Evolutionary conservation across 768 basidiomycete genomes (phyloP).

Genomic region (Rubroboletus pulcherrimus): DNA sequence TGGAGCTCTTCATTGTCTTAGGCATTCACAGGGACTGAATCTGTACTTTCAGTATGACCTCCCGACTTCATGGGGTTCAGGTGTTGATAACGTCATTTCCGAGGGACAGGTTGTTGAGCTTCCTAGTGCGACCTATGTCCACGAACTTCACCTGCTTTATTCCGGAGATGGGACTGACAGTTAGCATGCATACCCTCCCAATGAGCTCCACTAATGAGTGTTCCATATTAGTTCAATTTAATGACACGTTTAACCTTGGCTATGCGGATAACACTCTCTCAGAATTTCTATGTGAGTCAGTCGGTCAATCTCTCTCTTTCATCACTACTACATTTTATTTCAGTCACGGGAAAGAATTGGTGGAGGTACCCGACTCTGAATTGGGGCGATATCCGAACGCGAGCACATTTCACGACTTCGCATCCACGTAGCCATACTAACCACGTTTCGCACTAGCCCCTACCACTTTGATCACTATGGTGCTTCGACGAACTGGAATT

Average conservation of each 20-base stretch:
- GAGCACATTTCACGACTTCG: constrained; percentile 4
- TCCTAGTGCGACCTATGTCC: no score
- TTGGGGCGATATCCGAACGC: constrained; percentile 44
- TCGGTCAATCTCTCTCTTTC: background rate
- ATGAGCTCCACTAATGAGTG: no score
- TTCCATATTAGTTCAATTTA: no score
- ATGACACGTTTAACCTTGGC: constrained; percentile 34
- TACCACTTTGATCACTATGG: constrained; percentile 40
- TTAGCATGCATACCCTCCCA: no score
- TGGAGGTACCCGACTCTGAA: constrained; percentile 41
- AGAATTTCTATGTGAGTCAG: constrained; percentile 38
- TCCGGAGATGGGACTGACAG: no score
- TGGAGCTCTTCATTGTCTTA: constrained; percentile 10
- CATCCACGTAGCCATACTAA: background rate
- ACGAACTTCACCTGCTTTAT: no score
- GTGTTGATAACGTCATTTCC: no score
- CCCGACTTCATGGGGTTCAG: no score
- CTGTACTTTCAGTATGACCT: no score
- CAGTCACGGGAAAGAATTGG: constrained; percentile 47
- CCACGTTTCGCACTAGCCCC: constrained; percentile 31
- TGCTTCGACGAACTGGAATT: constrained; percentile 38
- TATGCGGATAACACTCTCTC: constrained; percentile 37
- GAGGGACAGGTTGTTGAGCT: no score
- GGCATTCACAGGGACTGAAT: no score
- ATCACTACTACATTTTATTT: background rate